Evolutionary conservation across 2,329 filamentous ascomycete species (phyloP).

Genomic region (Cladosporium oxysporum): DNA sequence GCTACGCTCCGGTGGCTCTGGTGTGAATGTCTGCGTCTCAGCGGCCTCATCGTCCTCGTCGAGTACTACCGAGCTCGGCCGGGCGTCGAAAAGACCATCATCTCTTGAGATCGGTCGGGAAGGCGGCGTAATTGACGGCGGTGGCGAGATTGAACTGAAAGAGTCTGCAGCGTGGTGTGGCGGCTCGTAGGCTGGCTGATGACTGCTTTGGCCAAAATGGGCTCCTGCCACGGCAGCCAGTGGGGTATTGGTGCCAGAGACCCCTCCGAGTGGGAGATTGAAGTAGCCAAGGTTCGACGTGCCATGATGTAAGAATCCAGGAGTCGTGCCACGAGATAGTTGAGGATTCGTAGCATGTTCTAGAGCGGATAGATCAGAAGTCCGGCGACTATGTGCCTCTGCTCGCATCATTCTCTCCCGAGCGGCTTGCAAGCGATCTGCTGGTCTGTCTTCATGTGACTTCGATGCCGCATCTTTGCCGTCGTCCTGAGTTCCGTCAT

Average conservation of each 20-base stretch:
- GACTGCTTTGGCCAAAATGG: constrained; percentile 48
- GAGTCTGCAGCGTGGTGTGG: constrained; percentile 37
- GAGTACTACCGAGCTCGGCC: constrained; percentile 22
- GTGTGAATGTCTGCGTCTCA: constrained; percentile 51
- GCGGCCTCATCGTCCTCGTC: constrained; percentile 31
- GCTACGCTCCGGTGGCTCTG: constrained; percentile 67
- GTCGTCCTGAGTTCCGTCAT: constrained; percentile 9
- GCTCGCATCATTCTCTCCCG: constrained; percentile 21
- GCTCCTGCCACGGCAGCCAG: constrained; percentile 77
- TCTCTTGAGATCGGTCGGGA: constrained; percentile 48
- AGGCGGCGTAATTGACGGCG: constrained; percentile 47
- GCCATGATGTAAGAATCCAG: constrained; percentile 62
- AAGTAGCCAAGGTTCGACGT: constrained; percentile 81
- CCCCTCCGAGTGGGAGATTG: constrained; percentile 71
- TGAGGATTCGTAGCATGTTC: constrained; percentile 24
- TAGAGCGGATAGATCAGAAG: constrained; percentile 10
- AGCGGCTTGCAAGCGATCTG: constrained; percentile 24
- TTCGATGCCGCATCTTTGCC: not conserved
- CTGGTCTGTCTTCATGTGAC: constrained; percentile 15
- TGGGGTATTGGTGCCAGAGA: constrained; percentile 76
- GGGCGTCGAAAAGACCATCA: constrained; percentile 30
- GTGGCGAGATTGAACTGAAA: constrained; percentile 50
- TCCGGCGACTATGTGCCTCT: constrained; percentile 14
- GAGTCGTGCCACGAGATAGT: constrained; percentile 46
- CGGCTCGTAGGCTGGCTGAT: constrained; percentile 31